These are phyloP conservation scores for Nemania serpens DNA, from an alignment of 2,329 filamentous ascomycete genomes.

Conservation along the genomic window DNA sequence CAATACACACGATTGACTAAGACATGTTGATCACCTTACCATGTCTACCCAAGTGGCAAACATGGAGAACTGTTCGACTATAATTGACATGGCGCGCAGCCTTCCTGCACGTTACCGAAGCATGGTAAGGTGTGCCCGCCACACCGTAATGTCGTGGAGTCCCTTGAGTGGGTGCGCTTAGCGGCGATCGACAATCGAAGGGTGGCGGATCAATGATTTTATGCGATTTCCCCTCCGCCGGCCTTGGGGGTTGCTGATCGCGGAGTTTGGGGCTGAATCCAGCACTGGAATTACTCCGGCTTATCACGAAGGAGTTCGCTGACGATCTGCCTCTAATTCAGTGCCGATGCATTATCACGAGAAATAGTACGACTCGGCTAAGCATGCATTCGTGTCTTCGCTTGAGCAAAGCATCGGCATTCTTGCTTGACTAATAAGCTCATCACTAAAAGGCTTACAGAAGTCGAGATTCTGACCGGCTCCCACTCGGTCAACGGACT, in stretches of 20 bases:
- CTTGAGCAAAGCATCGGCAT: background rate
- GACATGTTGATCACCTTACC: background rate
- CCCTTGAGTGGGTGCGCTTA: slow-evolving; percentile 24
- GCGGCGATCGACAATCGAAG: slow-evolving; percentile 20
- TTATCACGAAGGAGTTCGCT: background rate
- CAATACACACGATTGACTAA: slow-evolving; percentile 32
- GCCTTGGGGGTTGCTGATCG: slow-evolving; percentile 7
- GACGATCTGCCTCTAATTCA: background rate
- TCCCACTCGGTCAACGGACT: background rate
- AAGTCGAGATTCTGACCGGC: background rate
- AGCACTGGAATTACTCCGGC: slow-evolving; percentile 5
- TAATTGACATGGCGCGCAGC: slow-evolving; percentile 11
- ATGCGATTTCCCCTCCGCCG: slow-evolving; percentile 5
- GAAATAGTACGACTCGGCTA: background rate
- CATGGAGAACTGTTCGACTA: slow-evolving; percentile 1
- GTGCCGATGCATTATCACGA: background rate
- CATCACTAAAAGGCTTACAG: slow-evolving; percentile 2
- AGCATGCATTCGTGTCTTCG: background rate
- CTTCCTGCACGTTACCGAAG: slow-evolving; percentile 8
- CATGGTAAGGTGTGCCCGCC: slow-evolving; percentile 6
- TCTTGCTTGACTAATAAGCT: background rate
- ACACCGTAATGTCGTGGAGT: slow-evolving; percentile 12
- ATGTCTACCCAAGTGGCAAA: slow-evolving; percentile 26
- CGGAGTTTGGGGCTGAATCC: slow-evolving; percentile 4
- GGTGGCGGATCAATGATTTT: slow-evolving; percentile 2